Evolutionary conservation across 2,329 filamentous ascomycete species (phyloP), one percentile per base, ranked within the genome.

Genomic region (Alternaria metachromatica): DNA sequence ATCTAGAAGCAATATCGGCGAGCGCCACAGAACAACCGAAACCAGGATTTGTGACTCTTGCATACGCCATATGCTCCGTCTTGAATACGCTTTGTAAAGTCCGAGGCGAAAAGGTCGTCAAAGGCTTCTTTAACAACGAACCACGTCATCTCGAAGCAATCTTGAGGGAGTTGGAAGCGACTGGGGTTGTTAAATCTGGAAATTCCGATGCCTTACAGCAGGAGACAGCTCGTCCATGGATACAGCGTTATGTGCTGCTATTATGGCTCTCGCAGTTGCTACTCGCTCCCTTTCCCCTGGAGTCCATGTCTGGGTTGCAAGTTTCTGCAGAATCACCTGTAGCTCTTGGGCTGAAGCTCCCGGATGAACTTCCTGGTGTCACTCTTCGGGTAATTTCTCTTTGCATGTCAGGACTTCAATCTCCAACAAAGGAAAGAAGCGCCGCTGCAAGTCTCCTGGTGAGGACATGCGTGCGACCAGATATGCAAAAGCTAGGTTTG

Each of bases 61-160:
- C 72, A 13, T 72, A 77, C 64, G 94, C 93, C 5, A 89, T 97
- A 59, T 93, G 91, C 78, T 88, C 87, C 65, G 84, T 98, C 3
- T 80, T 99, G 37, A 98, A 98, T 77, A 91, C 90, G 0, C 91
- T 99, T 64, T 97, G 94, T 85, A 99, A 99, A 81, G 91, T 98
- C 55, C 88, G 96, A 57, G 95, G 96, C 23, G 90, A 96, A 77
- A 98, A 98, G 80, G 91, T 99, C 55, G 90, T 99, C 71, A 89
- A 94, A 56, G 89, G 93, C 45, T 97, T 98, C 76, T 84, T 99
- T 68, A 95, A 92, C 76, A 97, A 96, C 68, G 96, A 98, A 78
- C 91, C 94, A 2, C 90, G 87, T 73, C 91, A 94, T 74, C 87
- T 99, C 13, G 94, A 97, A 77, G 86, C 91, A 1, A 85, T 99